Evolutionary conservation across 2,329 filamentous ascomycete species (phyloP).

Genomic region (Dactylellina haptotyla): DNA sequence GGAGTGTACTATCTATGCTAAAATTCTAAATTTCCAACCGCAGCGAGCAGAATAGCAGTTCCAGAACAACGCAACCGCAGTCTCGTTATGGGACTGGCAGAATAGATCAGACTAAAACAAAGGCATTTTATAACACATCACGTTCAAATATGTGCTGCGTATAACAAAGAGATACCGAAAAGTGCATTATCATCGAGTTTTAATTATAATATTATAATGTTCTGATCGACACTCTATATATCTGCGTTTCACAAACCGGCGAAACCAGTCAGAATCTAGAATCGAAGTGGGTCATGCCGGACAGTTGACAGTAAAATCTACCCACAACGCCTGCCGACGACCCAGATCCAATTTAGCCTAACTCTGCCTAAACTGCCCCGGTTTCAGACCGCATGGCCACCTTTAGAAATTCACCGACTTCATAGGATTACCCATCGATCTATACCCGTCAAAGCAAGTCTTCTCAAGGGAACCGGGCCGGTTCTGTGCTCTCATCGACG

Average conservation of each 20-base stretch:
- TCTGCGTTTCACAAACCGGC: neutral
- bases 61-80: too few species aligned
- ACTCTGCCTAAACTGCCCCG: slow-evolving; percentile 51
- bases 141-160: too few species aligned
- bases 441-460: slow-evolving; percentile 26
- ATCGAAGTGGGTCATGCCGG: neutral
- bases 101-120: neutral
- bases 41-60: too few species aligned
- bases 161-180: too few species aligned
- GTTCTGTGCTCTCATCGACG: slow-evolving; percentile 33
- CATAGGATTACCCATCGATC: slow-evolving; percentile 35
- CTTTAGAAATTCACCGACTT: slow-evolving; percentile 28
- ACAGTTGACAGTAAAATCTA: neutral
- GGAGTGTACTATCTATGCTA: too few species aligned
- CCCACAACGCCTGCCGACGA: slow-evolving; percentile 3
- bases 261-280: neutral
- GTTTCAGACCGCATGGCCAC: slow-evolving; percentile 46
- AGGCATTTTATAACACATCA: neutral
- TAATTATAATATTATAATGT: neutral
- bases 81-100: too few species aligned
- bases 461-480: slow-evolving; percentile 48
- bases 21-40: too few species aligned
- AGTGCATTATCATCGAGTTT: too few species aligned
- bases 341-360: slow-evolving; percentile 39
- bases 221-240: neutral